Percentiles rank a stretch among this genome's conserved stretches.
These are phyloP conservation scores for Galerina marginata DNA, from an alignment of 768 basidiomycete genomes.

Conservation along the genomic window DNA sequence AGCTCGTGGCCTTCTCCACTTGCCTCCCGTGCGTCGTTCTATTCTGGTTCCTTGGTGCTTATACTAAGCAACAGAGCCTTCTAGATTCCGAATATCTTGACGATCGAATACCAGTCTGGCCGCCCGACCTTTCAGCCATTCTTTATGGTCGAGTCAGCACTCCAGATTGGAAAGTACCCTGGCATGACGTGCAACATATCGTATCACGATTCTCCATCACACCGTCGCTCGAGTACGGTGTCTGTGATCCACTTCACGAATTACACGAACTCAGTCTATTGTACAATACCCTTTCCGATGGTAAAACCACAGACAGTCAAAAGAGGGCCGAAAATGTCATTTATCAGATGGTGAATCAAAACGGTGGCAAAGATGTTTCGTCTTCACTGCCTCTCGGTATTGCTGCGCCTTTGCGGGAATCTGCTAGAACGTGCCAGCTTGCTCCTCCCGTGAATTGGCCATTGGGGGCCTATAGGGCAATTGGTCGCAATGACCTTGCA, in stretches of 20 bases:
- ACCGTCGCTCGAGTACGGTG: conserved; percentile 67
- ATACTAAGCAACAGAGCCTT: conserved; percentile 15
- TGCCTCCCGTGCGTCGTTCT: conserved; percentile 41
- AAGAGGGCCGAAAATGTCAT: conserved; percentile 74
- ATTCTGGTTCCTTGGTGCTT: not conserved
- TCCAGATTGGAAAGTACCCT: conserved; percentile 70
- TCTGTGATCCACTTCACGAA: conserved; percentile 59
- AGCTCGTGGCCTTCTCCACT: conserved; percentile 62
- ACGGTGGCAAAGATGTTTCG: conserved; percentile 53
- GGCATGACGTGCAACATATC: conserved; percentile 53
- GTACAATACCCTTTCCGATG: conserved; percentile 67
- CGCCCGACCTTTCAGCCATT: conserved; percentile 76
- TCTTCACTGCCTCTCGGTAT: conserved; percentile 70
- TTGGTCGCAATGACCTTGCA: conserved; percentile 79
- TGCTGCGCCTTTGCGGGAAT: conserved; percentile 82
- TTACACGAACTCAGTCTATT: conserved; percentile 58
- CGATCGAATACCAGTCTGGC: conserved; percentile 76
- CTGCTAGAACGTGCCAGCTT: conserved; percentile 81
- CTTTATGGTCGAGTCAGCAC: conserved; percentile 65
- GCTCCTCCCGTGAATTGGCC: conserved; percentile 80
- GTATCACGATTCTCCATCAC: conserved; percentile 52
- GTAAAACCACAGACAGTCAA: conserved; percentile 51
- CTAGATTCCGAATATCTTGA: conserved; percentile 58
- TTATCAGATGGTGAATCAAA: conserved; percentile 54
- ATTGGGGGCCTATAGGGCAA: conserved; percentile 64